Conservation (phyloP, 179 eudicot species). For the Nepenthes alata region DNA sequence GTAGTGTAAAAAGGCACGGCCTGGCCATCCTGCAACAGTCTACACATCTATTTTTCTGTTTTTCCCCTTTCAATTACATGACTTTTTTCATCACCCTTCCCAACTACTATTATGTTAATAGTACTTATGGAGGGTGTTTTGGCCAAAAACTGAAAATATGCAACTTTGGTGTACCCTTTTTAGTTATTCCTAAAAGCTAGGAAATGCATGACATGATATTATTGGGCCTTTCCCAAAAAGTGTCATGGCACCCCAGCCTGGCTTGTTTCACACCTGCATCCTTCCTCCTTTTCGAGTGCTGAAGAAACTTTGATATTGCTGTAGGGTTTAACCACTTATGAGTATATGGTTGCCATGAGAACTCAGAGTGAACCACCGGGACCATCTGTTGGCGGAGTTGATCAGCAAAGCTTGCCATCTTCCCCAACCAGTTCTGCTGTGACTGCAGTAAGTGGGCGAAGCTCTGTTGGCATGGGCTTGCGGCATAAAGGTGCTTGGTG, state of each 20-base stretch:
- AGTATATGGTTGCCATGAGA: slow-evolving; percentile 91
- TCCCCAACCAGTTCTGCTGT: slow-evolving; percentile 87
- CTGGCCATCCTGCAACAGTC: too few relatives aligned
- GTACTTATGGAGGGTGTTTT: too few relatives aligned
- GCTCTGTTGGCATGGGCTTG: slow-evolving; percentile 69
- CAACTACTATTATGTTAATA: background rate
- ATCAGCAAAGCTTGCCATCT: slow-evolving; percentile 63
- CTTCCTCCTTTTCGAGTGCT: background rate
- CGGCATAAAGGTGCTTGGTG: slow-evolving; percentile 91
- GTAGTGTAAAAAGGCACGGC: too few relatives aligned
- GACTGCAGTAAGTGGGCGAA: slow-evolving; percentile 81
- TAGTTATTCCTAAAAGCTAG: too few relatives aligned
- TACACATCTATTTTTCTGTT: too few relatives aligned
- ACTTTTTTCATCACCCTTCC: too few relatives aligned
- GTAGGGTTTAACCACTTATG: slow-evolving; percentile 92
- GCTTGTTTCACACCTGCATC: background rate
- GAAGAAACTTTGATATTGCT: slow-evolving; percentile 1
- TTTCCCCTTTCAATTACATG: too few relatives aligned
- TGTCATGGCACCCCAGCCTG: too few relatives aligned
- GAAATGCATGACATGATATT: too few relatives aligned
- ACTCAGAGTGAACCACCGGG: slow-evolving; percentile 84
- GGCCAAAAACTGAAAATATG: too few relatives aligned
- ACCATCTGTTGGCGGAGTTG: slow-evolving; percentile 63
- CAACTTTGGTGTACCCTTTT: too few relatives aligned
- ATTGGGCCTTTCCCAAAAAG: too few relatives aligned